phyloP scores from a whole-genome alignment of 2,329 filamentous ascomycete species.

The Microdochium bolleyi region DNA sequence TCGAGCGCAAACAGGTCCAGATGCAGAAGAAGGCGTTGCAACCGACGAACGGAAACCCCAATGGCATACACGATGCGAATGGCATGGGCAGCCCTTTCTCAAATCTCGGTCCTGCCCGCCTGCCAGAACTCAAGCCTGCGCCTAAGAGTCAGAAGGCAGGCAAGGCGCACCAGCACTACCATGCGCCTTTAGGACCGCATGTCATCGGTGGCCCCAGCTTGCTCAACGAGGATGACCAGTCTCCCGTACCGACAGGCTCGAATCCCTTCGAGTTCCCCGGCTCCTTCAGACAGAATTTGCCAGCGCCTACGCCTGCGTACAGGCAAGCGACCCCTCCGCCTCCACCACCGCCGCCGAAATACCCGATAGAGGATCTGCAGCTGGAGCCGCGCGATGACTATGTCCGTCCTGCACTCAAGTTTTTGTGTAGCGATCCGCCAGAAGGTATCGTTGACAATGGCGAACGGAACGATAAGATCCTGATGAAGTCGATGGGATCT shows the following conservation, averaged over 20 bases:
- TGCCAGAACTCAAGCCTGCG: conserved; percentile 68
- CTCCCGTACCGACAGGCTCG: conserved; percentile 28
- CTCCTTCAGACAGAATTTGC: conserved; percentile 34
- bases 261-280: conserved; percentile 39
- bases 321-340: conserved; percentile 45
- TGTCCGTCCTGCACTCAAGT: conserved; percentile 69
- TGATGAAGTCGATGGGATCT: conserved; percentile 78
- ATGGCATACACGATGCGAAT: conserved; percentile 30
- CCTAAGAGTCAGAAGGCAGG: conserved; percentile 58
- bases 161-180: conserved; percentile 40
- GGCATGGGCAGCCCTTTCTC: conserved; percentile 21
- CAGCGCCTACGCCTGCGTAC: conserved; percentile 33
- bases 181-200: conserved; percentile 29
- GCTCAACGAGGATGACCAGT: conserved; percentile 25
- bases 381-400: conserved; percentile 59
- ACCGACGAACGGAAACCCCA: conserved; percentile 8
- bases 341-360: conserved; percentile 74
- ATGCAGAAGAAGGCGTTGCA: conserved; percentile 53
- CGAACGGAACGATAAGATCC: conserved; percentile 51
- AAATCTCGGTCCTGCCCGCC: conserved; percentile 41
- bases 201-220: conserved; percentile 28
- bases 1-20: conserved; percentile 67
- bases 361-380: conserved; percentile 91
- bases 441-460: conserved; percentile 36
- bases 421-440: conserved; percentile 60